Percentiles rank a stretch among this genome's conserved stretches.
Conservation (phyloP, 768 basidiomycete genomes). For the Lanmaoa pseudosensibilis region DNA sequence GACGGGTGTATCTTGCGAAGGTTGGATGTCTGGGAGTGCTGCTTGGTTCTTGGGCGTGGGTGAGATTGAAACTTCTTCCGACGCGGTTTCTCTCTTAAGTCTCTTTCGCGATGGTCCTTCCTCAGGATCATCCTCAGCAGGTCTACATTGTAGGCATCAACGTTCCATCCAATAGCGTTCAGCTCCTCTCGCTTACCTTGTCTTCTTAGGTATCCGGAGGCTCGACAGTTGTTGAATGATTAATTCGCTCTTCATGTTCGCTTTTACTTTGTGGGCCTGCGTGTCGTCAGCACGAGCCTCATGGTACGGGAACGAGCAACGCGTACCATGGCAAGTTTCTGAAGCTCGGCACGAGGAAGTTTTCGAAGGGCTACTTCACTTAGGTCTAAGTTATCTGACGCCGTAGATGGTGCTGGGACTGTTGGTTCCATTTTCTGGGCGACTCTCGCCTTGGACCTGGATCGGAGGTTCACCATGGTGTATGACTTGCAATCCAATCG, state of each 20-base stretch:
- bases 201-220: slow-evolving; percentile 8
- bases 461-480: slow-evolving; percentile 10
- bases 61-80: neutral
- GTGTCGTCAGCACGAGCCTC: neutral
- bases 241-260: slow-evolving; percentile 27
- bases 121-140: slow-evolving; percentile 4
- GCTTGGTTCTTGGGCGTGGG: neutral
- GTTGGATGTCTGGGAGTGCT: neutral
- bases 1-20: neutral
- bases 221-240: slow-evolving; percentile 26
- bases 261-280: slow-evolving; percentile 25
- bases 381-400: neutral
- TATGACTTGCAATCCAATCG: neutral
- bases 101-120: slow-evolving; percentile 19
- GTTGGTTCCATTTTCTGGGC: neutral
- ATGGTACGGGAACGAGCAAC: neutral
- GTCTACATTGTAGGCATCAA: slow-evolving; percentile 3
- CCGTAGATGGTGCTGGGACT: neutral
- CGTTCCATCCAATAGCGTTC: neutral
- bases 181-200: slow-evolving; percentile 9
- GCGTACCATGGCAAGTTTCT: slow-evolving; percentile 28
- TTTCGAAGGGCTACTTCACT: slow-evolving; percentile 22
- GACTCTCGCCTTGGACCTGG: slow-evolving; percentile 7
- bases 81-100: neutral
- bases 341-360: slow-evolving; percentile 25